Evolutionary conservation across 148 eudicot genomes (phyloP).

Genomic region (Nepenthes gracilis): DNA sequence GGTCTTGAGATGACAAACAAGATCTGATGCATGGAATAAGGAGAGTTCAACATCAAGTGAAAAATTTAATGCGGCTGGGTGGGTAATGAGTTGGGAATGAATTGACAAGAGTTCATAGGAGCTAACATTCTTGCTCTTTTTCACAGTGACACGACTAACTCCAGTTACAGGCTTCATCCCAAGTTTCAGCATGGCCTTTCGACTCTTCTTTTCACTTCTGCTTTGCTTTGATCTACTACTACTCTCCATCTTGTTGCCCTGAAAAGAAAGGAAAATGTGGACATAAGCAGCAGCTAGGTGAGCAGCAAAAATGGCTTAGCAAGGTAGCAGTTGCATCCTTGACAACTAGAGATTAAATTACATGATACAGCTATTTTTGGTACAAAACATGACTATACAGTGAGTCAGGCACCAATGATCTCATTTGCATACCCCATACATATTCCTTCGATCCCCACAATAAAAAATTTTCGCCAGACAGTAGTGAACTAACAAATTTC

Average conservation of each 20-base stretch:
- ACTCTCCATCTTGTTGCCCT: constrained; percentile 35
- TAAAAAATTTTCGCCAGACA: no score
- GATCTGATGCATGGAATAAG: constrained; percentile 29
- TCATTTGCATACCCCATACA: no score
- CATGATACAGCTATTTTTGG: no score
- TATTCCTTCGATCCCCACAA: no score
- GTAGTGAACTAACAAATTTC: no score
- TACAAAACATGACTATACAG: no score
- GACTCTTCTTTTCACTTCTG: constrained; percentile 77
- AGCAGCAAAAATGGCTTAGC: background rate
- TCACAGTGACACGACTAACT: constrained; percentile 74
- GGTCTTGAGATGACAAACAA: constrained; percentile 80
- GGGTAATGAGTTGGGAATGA: no score
- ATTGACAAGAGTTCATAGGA: background rate
- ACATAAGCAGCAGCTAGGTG: background rate
- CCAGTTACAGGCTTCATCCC: constrained; percentile 78
- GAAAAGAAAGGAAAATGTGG: background rate
- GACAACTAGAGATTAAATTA: no score
- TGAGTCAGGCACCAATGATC: no score
- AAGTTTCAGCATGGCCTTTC: constrained; percentile 80
- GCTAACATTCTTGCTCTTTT: constrained; percentile 82
- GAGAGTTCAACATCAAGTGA: background rate
- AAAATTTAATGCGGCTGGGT: no score
- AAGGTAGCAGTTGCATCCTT: no score
- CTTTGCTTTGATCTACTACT: constrained; percentile 72